phyloP scores from a whole-genome alignment of 2,329 filamentous ascomycete species.

The Colletotrichum nymphaeae region DNA sequence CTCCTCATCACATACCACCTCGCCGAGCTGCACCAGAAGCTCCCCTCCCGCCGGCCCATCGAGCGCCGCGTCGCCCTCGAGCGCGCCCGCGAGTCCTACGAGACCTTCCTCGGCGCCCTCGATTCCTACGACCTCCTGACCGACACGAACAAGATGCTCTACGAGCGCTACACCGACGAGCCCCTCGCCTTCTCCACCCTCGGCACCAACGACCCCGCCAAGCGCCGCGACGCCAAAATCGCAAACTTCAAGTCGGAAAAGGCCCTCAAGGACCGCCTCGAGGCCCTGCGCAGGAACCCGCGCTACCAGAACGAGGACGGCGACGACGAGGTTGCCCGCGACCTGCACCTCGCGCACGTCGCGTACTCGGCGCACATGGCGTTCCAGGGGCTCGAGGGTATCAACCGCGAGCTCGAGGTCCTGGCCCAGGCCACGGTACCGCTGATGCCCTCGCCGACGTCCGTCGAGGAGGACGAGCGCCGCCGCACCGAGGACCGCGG shows the following conservation, averaged over 20 bases:
- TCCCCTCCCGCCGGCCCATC: slow-evolving; percentile 61
- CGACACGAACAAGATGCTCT: slow-evolving; percentile 72
- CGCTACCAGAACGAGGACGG: slow-evolving; percentile 71
- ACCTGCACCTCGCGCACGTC: slow-evolving; percentile 82
- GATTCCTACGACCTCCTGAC: slow-evolving; percentile 83
- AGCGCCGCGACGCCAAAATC: slow-evolving; percentile 86
- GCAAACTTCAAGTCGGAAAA: slow-evolving; percentile 87
- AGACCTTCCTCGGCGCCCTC: slow-evolving; percentile 79
- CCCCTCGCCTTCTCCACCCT: slow-evolving; percentile 80
- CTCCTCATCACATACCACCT: slow-evolving; percentile 82
- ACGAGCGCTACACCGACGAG: slow-evolving; percentile 79
- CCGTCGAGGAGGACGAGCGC: slow-evolving; percentile 58
- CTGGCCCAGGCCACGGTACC: slow-evolving; percentile 77
- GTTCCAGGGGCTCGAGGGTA: slow-evolving; percentile 87
- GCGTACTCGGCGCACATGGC: slow-evolving; percentile 80
- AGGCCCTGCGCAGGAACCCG: slow-evolving; percentile 60
- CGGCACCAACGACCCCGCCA: slow-evolving; percentile 66
- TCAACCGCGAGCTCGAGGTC: slow-evolving; percentile 87
- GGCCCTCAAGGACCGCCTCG: slow-evolving; percentile 84
- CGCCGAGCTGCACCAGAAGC: slow-evolving; percentile 81
- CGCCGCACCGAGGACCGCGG: slow-evolving; percentile 46
- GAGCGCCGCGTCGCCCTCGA: slow-evolving; percentile 74
- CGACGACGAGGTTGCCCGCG: slow-evolving; percentile 87
- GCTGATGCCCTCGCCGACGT: slow-evolving; percentile 55
- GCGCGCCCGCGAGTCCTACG: slow-evolving; percentile 76